phyloP scores from a whole-genome alignment of 202 grass and related monocot species.

The Dendrocalamus latiflorus region DNA sequence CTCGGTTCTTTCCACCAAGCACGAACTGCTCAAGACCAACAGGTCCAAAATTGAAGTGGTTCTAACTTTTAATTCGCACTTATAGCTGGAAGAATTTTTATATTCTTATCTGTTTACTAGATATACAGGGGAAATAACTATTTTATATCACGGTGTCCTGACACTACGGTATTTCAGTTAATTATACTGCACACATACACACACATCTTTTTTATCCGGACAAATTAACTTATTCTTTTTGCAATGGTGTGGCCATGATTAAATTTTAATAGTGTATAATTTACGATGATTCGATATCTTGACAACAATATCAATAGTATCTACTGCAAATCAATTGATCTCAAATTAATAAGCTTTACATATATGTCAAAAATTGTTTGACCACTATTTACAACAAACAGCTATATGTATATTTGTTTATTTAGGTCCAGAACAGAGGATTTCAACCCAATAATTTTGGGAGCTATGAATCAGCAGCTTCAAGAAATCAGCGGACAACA shows the following conservation, averaged over 20 bases:
- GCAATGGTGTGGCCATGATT: background rate
- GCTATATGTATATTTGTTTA: background rate
- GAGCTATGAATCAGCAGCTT: conserved; percentile 37
- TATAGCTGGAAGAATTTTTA: background rate
- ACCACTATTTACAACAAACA: background rate
- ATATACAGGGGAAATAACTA: too few species aligned
- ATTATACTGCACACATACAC: too few species aligned
- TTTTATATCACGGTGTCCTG: too few species aligned
- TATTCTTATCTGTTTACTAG: background rate
- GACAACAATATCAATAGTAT: background rate
- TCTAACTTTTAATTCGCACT: background rate
- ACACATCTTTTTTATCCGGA: too few species aligned
- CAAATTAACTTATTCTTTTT: background rate
- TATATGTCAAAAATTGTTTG: background rate
- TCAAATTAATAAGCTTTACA: background rate
- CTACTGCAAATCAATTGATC: background rate
- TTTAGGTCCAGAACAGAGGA: conserved; percentile 43
- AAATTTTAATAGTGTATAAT: background rate
- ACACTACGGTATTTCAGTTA: too few species aligned
- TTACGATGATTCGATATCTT: background rate
- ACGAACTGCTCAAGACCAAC: conserved; percentile 49
- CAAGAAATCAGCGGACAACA: conserved; percentile 32
- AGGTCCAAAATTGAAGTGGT: conserved; percentile 30
- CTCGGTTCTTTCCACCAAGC: conserved; percentile 54
- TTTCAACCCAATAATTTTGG: conserved; percentile 34